Conservation (phyloP, 345 rosid genomes). For the Erysimum cheiranthoides region DNA sequence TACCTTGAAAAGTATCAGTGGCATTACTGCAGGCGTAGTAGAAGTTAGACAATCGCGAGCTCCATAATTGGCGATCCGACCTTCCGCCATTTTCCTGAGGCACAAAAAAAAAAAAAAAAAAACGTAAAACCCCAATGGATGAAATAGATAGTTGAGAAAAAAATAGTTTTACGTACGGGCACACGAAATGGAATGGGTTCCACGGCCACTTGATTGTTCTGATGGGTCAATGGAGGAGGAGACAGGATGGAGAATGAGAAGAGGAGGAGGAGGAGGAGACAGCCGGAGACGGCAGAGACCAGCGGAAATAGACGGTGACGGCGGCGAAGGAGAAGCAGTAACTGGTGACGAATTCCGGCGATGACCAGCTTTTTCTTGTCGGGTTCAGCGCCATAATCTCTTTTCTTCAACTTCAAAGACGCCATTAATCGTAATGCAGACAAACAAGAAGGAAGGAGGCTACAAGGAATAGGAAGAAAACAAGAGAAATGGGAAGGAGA, state of each 20-base stretch:
- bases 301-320: constrained; percentile 66
- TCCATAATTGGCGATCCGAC: constrained; percentile 67
- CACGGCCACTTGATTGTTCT: constrained; percentile 35
- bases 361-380: constrained; percentile 44
- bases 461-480: constrained; percentile 46
- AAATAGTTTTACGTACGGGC: constrained; percentile 57
- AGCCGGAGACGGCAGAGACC: constrained; percentile 63
- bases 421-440: constrained; percentile 6
- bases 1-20: constrained; percentile 60
- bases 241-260: constrained; percentile 54
- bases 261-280: constrained; percentile 61
- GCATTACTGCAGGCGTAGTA: constrained; percentile 85
- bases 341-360: constrained; percentile 42
- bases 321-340: constrained; percentile 57
- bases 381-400: constrained; percentile 34
- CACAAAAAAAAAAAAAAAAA: constrained; percentile 11
- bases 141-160: too few relatives aligned
- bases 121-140: background rate
- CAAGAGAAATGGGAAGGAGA: constrained; percentile 41
- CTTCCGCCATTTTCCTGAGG: constrained; percentile 58
- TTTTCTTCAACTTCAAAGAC: constrained; percentile 52
- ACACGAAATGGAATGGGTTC: constrained; percentile 52
- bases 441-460: background rate
- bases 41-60: constrained; percentile 60
- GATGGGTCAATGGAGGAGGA: constrained; percentile 54